phyloP scores from a whole-genome alignment of 2,329 filamentous ascomycete genomes.

The Cercospora brassicicola region DNA sequence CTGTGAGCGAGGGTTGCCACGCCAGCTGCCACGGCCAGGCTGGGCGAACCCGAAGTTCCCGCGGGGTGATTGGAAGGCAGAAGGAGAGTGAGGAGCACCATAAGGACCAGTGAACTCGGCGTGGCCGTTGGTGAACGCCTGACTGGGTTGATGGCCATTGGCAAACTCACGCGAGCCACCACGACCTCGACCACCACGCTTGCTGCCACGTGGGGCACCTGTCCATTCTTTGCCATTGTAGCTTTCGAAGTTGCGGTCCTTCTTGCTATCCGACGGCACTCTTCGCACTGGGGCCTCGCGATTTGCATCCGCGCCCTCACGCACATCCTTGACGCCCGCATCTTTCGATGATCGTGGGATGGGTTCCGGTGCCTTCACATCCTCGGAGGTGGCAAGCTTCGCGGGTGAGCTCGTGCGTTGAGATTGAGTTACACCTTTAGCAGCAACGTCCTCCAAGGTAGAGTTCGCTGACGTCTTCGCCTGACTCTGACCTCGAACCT shows the following conservation, averaged over 20 bases:
- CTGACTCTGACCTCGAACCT: constrained; percentile 18
- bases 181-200: constrained; percentile 38
- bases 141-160: constrained; percentile 33
- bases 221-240: constrained; percentile 31
- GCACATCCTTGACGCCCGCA: constrained; percentile 18
- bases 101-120: constrained; percentile 32
- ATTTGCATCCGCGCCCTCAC: constrained; percentile 15
- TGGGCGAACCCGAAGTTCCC: constrained; percentile 34
- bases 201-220: constrained; percentile 30
- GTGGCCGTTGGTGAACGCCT: constrained; percentile 24
- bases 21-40: constrained; percentile 47
- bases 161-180: constrained; percentile 36
- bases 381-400: constrained; percentile 19
- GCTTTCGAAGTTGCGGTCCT: constrained; percentile 29
- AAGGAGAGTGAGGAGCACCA: constrained; percentile 34
- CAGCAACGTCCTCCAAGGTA: neutral
- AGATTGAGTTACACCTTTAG: constrained; percentile 10
- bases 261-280: constrained; percentile 27
- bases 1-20: constrained; percentile 59
- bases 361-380: constrained; percentile 24
- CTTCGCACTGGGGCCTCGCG: constrained; percentile 18
- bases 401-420: constrained; percentile 25
- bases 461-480: constrained; percentile 3
- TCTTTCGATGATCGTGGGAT: constrained; percentile 21
- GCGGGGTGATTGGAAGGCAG: constrained; percentile 32